Evolutionary conservation across 345 rosid species (phyloP).

Genomic region (Laguncularia racemosa): DNA sequence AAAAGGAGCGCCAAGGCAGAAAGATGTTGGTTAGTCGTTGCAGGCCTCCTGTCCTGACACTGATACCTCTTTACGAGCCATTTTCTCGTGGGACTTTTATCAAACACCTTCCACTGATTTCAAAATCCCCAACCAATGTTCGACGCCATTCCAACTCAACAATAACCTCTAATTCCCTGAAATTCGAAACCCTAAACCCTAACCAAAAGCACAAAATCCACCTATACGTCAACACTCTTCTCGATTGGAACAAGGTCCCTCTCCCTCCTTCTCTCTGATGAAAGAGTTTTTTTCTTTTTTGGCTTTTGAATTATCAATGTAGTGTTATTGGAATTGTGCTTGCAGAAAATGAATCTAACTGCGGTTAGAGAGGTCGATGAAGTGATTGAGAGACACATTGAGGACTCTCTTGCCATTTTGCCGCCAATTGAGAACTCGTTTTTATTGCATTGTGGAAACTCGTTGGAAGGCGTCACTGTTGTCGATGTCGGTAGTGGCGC

Average conservation of each 20-base stretch:
- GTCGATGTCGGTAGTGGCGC: constrained; percentile 90
- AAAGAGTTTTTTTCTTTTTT: neutral
- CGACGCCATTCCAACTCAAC: constrained; percentile 11
- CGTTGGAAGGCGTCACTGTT: constrained; percentile 31
- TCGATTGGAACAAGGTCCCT: constrained; percentile 78
- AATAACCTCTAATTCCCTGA: constrained; percentile 15
- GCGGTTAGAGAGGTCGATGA: constrained; percentile 58
- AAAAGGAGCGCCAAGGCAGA: neutral
- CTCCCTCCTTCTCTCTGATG: constrained; percentile 1
- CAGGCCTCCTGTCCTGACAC: constrained; percentile 7
- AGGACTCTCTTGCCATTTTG: constrained; percentile 78
- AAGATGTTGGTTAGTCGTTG: constrained; percentile 24
- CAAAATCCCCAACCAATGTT: constrained; percentile 10
- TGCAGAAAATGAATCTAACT: constrained; percentile 81
- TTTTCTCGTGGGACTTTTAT: constrained; percentile 46
- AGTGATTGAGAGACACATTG: constrained; percentile 78
- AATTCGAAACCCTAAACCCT: constrained; percentile 39
- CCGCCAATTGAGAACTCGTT: constrained; percentile 47
- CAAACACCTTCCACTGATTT: constrained; percentile 49
- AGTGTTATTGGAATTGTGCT: neutral
- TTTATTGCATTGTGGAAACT: constrained; percentile 24
- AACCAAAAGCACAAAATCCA: constrained; percentile 56
- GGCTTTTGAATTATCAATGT: too few relatives aligned
- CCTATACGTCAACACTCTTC: constrained; percentile 61
- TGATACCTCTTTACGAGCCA: constrained; percentile 8